Base-by-base conservation (phyloP, 2,329 filamentous ascomycete species). In the Colletotrichum costaricense region DNA sequence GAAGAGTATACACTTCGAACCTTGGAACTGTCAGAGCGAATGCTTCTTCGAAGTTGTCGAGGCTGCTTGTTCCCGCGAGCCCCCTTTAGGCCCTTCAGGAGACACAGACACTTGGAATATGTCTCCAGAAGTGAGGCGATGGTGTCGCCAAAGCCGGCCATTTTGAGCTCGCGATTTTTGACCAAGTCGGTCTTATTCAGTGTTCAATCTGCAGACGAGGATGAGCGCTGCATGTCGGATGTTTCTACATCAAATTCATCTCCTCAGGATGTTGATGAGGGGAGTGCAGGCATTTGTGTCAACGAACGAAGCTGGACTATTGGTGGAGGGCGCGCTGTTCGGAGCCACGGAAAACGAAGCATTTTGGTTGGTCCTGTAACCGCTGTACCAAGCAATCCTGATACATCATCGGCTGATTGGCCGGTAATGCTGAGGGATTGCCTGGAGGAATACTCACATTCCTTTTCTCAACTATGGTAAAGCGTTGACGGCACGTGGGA, bases 61-160 rank as follows among this genome's bases (percentile, higher is more conserved):
- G 67, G 62, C 14, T 52, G 67, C 56, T 72, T 75, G 58, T 68
- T 74, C 56, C 75, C 72, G 38, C 68, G 76, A 14, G 63, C 64
- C 28, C 68, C 69, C 54, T 79, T 79, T 67, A 83, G 79, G 11
- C 78, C 78, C 74, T 83, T 84, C 7, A 87, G 79, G 14, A 87
- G 80, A 19, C 81, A 79, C 42, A 87, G 79, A 74, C 86, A 86
- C 74, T 82, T 86, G 62, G 83, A 82, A 70, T 89, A 89, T 14
- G 85, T 85, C 60, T 86, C 82, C 22, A 89, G 78, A 16, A 90
- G 80, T 8, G 83, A 82, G 4, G 80, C 79, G 57, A 89, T 83
- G 22, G 82, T 81, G 63, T 82, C 79, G 64, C 85, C 83, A 74
- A 89, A 87, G 46, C 81, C 79, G 30, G 79, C 83, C 82, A 82